Percentiles rank a stretch among this genome's conserved stretches.
Evolutionary conservation across 805 yeast species (phyloP).

Genomic region (Candida silvicultrix): DNA sequence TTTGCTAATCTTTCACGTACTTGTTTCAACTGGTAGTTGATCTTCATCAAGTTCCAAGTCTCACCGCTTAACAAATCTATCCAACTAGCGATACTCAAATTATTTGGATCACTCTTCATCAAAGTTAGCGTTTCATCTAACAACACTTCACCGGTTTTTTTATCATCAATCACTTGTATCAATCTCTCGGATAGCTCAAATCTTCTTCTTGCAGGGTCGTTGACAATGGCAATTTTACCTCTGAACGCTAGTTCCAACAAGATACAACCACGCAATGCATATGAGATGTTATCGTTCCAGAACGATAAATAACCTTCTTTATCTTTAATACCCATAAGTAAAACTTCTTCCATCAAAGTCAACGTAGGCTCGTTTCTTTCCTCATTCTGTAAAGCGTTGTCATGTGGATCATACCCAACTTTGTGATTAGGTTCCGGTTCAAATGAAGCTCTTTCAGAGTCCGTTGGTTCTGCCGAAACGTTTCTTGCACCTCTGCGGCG

Average conservation of each 20-base stretch:
- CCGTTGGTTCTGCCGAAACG: slow-evolving; percentile 17
- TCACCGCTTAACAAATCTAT: slow-evolving; percentile 91
- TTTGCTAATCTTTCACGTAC: slow-evolving; percentile 95
- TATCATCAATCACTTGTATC: slow-evolving; percentile 79
- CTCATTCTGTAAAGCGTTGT: slow-evolving; percentile 29
- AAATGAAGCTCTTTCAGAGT: slow-evolving; percentile 5
- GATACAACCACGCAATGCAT: slow-evolving; percentile 93
- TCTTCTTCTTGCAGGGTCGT: slow-evolving; percentile 88
- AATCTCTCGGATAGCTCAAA: slow-evolving; percentile 83
- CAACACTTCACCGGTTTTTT: slow-evolving; percentile 90
- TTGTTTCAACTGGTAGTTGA: slow-evolving; percentile 92
- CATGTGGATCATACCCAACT: slow-evolving; percentile 76
- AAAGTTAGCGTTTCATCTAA: slow-evolving; percentile 88
- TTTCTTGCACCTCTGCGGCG: slow-evolving; percentile 66
- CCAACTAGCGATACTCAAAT: slow-evolving; percentile 81
- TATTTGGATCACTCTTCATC: slow-evolving; percentile 79
- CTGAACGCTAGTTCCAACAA: slow-evolving; percentile 87
- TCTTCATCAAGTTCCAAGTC: slow-evolving; percentile 95
- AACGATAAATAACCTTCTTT: slow-evolving; percentile 94
- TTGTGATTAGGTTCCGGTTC: slow-evolving; percentile 40
- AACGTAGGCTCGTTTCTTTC: slow-evolving; percentile 53
- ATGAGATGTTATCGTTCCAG: slow-evolving; percentile 97
- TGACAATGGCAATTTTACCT: slow-evolving; percentile 80
- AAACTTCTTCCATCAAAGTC: slow-evolving; percentile 94
- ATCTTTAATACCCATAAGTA: slow-evolving; percentile 89